Evolutionary conservation across 2,329 filamentous ascomycete species (phyloP).

Genomic region (Xylariaceae sp.): DNA sequence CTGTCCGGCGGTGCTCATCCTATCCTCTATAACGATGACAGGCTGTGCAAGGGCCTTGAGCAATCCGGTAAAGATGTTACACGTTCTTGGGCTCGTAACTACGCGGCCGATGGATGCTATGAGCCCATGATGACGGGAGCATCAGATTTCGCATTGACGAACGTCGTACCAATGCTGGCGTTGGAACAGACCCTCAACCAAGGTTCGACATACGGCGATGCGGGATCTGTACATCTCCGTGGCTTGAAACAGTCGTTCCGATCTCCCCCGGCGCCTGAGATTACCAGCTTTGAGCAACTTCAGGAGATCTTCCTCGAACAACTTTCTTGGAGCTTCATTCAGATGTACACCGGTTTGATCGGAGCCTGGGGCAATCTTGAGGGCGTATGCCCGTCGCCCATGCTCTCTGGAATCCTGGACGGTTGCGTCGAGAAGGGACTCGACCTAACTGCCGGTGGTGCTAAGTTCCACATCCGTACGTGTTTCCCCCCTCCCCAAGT

Average conservation of each 20-base stretch:
- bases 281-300: constrained; percentile 6
- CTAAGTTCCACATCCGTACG: constrained; percentile 17
- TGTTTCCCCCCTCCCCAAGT: background rate
- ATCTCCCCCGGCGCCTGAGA: constrained; percentile 4
- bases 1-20: constrained; percentile 14
- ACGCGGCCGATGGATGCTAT: constrained; percentile 15
- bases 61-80: constrained; percentile 6
- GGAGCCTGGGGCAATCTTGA: constrained; percentile 11
- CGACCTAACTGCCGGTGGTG: constrained; percentile 15
- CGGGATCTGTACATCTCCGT: constrained; percentile 15
- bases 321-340: constrained; percentile 8
- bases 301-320: constrained; percentile 14
- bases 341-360: constrained; percentile 4
- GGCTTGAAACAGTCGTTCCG: constrained; percentile 17
- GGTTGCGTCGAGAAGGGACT: constrained; percentile 14
- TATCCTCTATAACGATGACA: constrained; percentile 15
- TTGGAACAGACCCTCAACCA: constrained; percentile 15
- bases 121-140: constrained; percentile 17
- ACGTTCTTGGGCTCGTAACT: constrained; percentile 13
- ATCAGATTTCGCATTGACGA: constrained; percentile 13
- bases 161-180: constrained; percentile 14
- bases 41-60: constrained; percentile 14
- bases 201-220: constrained; percentile 14
- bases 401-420: constrained; percentile 13
- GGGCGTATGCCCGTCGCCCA: constrained; percentile 15